Conservation (phyloP, 139 green algal genomes). For the Zygnema cylindricum region DNA sequence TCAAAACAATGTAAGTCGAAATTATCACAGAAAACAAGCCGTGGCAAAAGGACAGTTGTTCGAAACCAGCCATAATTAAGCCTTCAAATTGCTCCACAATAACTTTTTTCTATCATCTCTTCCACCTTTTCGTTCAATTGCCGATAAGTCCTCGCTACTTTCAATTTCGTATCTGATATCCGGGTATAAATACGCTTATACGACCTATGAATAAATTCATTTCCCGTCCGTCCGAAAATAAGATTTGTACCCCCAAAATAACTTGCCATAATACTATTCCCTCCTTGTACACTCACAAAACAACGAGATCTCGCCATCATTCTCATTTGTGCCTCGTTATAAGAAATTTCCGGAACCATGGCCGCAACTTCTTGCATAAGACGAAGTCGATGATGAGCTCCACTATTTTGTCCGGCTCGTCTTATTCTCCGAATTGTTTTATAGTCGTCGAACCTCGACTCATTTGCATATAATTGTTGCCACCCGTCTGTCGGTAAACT, state of each 20-base stretch:
- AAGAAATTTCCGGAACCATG: not conserved
- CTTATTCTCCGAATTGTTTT: not conserved
- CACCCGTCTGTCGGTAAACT: too few species aligned
- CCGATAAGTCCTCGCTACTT: slow-evolving; percentile 4
- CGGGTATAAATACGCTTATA: slow-evolving; percentile 13
- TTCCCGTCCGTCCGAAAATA: slow-evolving; percentile 19
- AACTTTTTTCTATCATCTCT: slow-evolving; percentile 13
- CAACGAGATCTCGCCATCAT: slow-evolving; percentile 24
- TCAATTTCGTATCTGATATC: not conserved
- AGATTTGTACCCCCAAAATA: slow-evolving; percentile 51
- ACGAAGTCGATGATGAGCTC: not conserved
- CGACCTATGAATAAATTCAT: not conserved
- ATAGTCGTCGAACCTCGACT: not conserved
- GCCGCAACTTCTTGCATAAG: slow-evolving; percentile 22
- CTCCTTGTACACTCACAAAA: slow-evolving; percentile 44
- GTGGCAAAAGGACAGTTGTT: too few species aligned
- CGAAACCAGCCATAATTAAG: too few species aligned
- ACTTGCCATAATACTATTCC: slow-evolving; percentile 14
- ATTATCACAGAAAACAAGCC: too few species aligned
- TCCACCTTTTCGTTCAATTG: not conserved
- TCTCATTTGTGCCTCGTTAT: slow-evolving; percentile 36
- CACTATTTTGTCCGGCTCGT: not conserved
- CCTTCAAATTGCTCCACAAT: too few species aligned
- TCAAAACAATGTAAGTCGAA: too few species aligned
- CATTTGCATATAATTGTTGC: too few species aligned